These are phyloP conservation scores for Amanita thiersii DNA, from an alignment of 768 basidiomycete species.

Conservation along the genomic window DNA sequence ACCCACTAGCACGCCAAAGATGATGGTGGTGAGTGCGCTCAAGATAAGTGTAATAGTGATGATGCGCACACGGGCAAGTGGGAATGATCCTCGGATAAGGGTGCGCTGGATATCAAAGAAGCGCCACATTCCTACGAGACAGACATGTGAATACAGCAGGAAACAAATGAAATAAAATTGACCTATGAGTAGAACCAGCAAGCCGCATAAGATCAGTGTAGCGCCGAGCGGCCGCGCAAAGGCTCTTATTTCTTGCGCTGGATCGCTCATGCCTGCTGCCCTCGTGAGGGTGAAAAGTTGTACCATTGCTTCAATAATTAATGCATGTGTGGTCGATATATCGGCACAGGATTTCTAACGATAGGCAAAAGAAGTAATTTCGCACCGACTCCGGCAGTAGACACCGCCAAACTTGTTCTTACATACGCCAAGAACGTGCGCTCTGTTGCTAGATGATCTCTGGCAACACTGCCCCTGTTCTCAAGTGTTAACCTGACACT, in stretches of 20 bases:
- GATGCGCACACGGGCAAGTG: not conserved
- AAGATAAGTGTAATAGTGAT: not conserved
- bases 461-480: constrained; percentile 46
- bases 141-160: not conserved
- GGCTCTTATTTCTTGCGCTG: not conserved
- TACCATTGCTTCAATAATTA: constrained; percentile 7
- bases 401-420: constrained; percentile 44
- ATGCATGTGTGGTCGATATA: too few species aligned
- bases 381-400: constrained; percentile 46
- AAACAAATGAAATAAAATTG: not conserved
- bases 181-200: constrained; percentile 7
- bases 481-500: constrained; percentile 19
- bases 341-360: not conserved
- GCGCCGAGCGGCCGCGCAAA: constrained; percentile 5
- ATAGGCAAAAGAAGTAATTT: constrained; percentile 2
- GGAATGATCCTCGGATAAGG: not conserved
- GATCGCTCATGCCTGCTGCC: too few species aligned
- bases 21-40: constrained; percentile 1
- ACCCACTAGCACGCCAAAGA: constrained; percentile 8
- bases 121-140: constrained; percentile 1
- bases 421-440: constrained; percentile 51
- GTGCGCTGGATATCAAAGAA: constrained; percentile 4
- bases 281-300: constrained; percentile 5
- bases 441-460: constrained; percentile 53
- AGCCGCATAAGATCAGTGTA: constrained; percentile 2